Base-by-base conservation (phyloP, 441 rosid genomes). In the Jatropha podagrica region DNA sequence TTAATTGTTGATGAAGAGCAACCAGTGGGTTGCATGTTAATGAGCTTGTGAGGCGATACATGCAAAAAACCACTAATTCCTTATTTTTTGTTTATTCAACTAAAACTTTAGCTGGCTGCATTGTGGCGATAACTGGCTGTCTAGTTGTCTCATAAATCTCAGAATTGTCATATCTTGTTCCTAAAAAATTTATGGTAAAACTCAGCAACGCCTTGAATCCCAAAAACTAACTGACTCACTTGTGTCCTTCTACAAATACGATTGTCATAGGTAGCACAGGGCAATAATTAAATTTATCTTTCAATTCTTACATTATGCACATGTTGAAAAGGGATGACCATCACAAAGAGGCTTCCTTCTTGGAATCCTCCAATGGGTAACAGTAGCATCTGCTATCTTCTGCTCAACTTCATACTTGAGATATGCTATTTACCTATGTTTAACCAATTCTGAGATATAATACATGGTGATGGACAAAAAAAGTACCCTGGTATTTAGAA, bases 381-480 rank as follows among this genome's bases (percentile, higher is more conserved):
- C 64, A 9, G 37, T 59, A 59, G 64, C 15, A 59, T 23, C 32
- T 4, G 40, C 15, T 59, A 12, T 59, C 38, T 23, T 26, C 40
- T 59, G 64, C 64, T 11, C 17, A 56, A 59, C 6, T 59, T 59
- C 15, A 26, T 26, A 27, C 40, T 12, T 59, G 64, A 59, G 41
- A 41, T 65, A 5, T 40, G 11, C 27, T 52, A 6, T 7, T 69
- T 51, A 14, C 54, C 32, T 69, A 63, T 68, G 54, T 5, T 37
- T n/a, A 48, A 4, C 59, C 55, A 27, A 74, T 61, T 66, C 62
- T 68, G 68, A 51, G 63, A 59, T 72, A 68, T 51, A 74, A 27
- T 52, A 54, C 55, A 65, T 61, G 65, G 61, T 60, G 58, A 38
- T 71, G 72, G 65, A 61, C 44, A 68, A 32, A 42, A 15, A 51